Evolutionary conservation across 2,329 filamentous ascomycete genomes (phyloP).

Genomic region (Peltaster fructicola): DNA sequence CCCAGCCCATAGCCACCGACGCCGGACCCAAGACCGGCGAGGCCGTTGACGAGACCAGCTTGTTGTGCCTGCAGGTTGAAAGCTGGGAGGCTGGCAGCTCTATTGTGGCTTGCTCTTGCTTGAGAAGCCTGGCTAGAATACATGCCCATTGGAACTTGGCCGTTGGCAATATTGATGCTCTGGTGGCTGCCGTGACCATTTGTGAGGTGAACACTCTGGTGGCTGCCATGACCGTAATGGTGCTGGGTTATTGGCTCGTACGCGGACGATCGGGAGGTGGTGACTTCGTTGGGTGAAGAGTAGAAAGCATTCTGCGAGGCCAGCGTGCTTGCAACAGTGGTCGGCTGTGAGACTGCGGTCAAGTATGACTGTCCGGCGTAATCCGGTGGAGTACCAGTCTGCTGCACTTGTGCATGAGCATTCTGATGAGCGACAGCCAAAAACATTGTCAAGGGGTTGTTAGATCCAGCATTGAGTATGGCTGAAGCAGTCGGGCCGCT

Average conservation of each 20-base stretch:
- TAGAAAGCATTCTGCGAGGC: conserved; percentile 63
- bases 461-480: conserved; percentile 60
- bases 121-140: conserved; percentile 9
- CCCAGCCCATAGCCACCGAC: conserved; percentile 44
- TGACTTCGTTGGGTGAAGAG: conserved; percentile 45
- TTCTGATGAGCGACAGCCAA: conserved; percentile 47
- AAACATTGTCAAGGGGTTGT: conserved; percentile 87
- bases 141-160: conserved; percentile 17
- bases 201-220: conserved; percentile 31
- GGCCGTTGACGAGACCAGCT: conserved; percentile 27
- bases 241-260: too few species aligned
- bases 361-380: conserved; percentile 21
- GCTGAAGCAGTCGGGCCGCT: conserved; percentile 49
- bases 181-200: conserved; percentile 34
- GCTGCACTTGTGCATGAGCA: conserved; percentile 47
- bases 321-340: conserved; percentile 17
- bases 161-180: conserved; percentile 32
- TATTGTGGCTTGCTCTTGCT: conserved; percentile 35
- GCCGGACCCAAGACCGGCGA: conserved; percentile 40
- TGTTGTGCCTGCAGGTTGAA: conserved; percentile 34
- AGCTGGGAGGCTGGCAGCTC: conserved; percentile 74
- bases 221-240: conserved; percentile 37
- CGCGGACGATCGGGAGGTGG: conserved; percentile 16
- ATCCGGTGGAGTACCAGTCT: conserved; percentile 14
- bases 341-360: conserved; percentile 26